Conservation (phyloP, 768 basidiomycete genomes). For the Hygrocybe coccinea region DNA sequence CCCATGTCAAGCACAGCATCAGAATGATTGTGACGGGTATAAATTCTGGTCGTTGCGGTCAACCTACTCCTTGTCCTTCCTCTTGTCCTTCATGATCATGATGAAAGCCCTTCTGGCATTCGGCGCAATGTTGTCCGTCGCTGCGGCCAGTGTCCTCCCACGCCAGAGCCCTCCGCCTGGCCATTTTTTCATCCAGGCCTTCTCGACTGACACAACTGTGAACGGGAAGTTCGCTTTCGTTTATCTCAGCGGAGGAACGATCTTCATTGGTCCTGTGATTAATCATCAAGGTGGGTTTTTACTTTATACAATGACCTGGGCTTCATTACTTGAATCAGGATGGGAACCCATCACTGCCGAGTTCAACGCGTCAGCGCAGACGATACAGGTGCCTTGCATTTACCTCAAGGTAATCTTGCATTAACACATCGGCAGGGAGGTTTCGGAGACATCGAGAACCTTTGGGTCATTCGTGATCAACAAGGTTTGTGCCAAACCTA, state of each 20-base stretch:
- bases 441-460: neutral
- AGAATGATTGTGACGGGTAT: too few relatives aligned
- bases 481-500: neutral
- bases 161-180: neutral
- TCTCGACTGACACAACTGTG: slow-evolving; percentile 1
- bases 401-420: too few relatives aligned
- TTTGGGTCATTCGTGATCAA: slow-evolving; percentile 2
- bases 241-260: neutral
- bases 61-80: neutral
- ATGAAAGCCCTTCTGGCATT: neutral
- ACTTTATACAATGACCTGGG: neutral
- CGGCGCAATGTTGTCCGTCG: neutral
- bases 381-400: neutral
- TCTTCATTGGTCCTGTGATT: slow-evolving; percentile 1
- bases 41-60: too few relatives aligned
- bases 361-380: neutral
- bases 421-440: neutral
- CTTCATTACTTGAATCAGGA: neutral
- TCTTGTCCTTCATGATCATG: neutral
- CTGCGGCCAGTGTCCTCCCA: neutral
- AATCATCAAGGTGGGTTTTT: slow-evolving; percentile 1
- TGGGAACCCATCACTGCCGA: neutral
- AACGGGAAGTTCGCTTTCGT: slow-evolving; percentile 1
- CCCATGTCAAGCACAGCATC: too few relatives aligned
- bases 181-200: slow-evolving; percentile 1